These are phyloP conservation scores for Arctium lappa DNA, from an alignment of 129 eudicot species.

Conservation along the genomic window DNA sequence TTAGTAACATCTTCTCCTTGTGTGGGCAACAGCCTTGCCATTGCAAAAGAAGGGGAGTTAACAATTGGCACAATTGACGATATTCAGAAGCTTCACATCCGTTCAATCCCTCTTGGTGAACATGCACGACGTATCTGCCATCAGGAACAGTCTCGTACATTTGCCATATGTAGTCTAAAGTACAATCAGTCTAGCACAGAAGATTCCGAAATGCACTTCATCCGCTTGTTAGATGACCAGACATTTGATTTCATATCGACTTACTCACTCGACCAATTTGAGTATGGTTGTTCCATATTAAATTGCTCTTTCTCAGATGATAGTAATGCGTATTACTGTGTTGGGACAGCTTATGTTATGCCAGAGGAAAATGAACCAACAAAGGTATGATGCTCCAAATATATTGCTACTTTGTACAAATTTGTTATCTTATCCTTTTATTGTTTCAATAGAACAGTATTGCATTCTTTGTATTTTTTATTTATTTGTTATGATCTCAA, in stretches of 20 bases:
- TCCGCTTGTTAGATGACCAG: constrained; percentile 90
- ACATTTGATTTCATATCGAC: constrained; percentile 88
- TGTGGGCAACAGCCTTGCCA: constrained; percentile 68
- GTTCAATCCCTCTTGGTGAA: constrained; percentile 92
- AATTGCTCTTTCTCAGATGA: constrained; percentile 95
- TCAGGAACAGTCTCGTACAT: constrained; percentile 91
- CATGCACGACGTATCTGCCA: constrained; percentile 95
- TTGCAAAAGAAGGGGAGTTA: constrained; percentile 93
- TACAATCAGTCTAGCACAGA: constrained; percentile 77
- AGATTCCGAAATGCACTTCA: constrained; percentile 76
- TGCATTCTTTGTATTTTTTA: background rate
- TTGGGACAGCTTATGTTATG: constrained; percentile 93
- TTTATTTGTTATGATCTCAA: too few species aligned
- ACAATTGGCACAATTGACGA: constrained; percentile 96
- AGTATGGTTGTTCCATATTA: constrained; percentile 84
- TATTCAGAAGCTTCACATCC: constrained; percentile 95
- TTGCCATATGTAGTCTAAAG: constrained; percentile 84
- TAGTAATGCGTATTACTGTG: constrained; percentile 83
- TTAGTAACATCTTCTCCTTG: background rate
- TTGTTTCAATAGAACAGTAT: background rate
- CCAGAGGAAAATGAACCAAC: constrained; percentile 95
- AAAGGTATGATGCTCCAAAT: constrained; percentile 47
- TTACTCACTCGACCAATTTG: constrained; percentile 82
- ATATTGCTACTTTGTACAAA: background rate
- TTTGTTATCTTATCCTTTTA: background rate